A percentile compares a stretch with the other conserved stretches of the same genome.
These are phyloP conservation scores for Taxawa tesnikishii DNA, from an alignment of 2,329 filamentous ascomycete species.

Conservation along the genomic window DNA sequence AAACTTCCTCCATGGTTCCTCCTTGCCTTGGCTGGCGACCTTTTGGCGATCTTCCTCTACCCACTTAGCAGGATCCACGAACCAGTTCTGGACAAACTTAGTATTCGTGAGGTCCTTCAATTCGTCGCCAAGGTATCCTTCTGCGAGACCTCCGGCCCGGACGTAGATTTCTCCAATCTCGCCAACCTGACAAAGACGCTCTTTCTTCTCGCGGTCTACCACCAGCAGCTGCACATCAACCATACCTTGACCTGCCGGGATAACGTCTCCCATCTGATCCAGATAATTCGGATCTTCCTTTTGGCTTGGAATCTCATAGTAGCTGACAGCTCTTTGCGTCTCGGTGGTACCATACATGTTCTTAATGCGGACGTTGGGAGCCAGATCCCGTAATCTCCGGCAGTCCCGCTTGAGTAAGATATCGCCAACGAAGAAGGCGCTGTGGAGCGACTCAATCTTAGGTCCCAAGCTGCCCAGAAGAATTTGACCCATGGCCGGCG, in stretches of 20 bases:
- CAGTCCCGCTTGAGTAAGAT: slow-evolving; percentile 78
- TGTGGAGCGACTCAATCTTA: slow-evolving; percentile 43
- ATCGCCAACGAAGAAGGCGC: slow-evolving; percentile 87
- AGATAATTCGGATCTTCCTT: slow-evolving; percentile 51
- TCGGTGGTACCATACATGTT: slow-evolving; percentile 90
- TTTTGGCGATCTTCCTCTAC: slow-evolving; percentile 47
- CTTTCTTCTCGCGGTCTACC: slow-evolving; percentile 56
- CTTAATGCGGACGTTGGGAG: slow-evolving; percentile 60
- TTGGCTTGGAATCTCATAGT: slow-evolving; percentile 62
- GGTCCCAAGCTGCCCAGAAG: slow-evolving; percentile 77
- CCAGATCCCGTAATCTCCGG: slow-evolving; percentile 60
- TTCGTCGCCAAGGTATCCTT: slow-evolving; percentile 57
- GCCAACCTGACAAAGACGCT: slow-evolving; percentile 62
- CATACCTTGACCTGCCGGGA: slow-evolving; percentile 81
- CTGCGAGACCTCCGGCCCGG: slow-evolving; percentile 69
- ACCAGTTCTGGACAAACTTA: slow-evolving; percentile 82
- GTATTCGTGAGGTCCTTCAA: slow-evolving; percentile 49
- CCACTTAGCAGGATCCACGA: slow-evolving; percentile 63
- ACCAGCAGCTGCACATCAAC: slow-evolving; percentile 79
- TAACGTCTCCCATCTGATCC: slow-evolving; percentile 57
- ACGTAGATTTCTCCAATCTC: slow-evolving; percentile 79
- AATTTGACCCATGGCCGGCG: slow-evolving; percentile 93
- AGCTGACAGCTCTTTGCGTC: slow-evolving; percentile 69
- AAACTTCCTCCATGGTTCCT: slow-evolving; percentile 64
- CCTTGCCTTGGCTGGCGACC: slow-evolving; percentile 31